phyloP scores from a whole-genome alignment of 176 grass and related monocot genomes.

The Carex scoparia region DNA sequence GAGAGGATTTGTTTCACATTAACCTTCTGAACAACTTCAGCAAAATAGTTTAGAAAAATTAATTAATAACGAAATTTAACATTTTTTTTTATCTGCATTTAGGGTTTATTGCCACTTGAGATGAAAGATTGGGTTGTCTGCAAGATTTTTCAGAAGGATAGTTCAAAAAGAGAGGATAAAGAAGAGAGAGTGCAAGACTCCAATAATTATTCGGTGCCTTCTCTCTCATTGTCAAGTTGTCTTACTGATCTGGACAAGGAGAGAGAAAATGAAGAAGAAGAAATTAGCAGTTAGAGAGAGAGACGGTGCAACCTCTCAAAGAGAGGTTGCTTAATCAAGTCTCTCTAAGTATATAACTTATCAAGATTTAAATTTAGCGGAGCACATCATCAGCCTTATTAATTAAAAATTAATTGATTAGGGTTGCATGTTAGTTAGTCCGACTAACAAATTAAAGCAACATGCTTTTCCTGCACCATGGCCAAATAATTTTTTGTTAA shows the following conservation, averaged over 20 bases:
- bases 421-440: slow-evolving; percentile 20
- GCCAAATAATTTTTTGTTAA: slow-evolving; percentile 5
- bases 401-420: slow-evolving; percentile 1
- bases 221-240: slow-evolving; percentile 51
- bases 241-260: slow-evolving; percentile 23
- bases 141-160: slow-evolving; percentile 49
- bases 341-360: background rate
- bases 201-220: slow-evolving; percentile 10
- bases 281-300: slow-evolving; percentile 37
- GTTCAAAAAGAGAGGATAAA: slow-evolving; percentile 1
- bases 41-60: background rate
- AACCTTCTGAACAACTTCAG: background rate
- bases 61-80: background rate
- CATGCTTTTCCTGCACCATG: slow-evolving; percentile 15
- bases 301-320: slow-evolving; percentile 4
- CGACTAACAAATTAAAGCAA: slow-evolving; percentile 12
- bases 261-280: slow-evolving; percentile 32
- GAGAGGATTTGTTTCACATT: background rate
- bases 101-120: slow-evolving; percentile 7
- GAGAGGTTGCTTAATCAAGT: slow-evolving; percentile 9
- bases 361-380: background rate
- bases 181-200: slow-evolving; percentile 12
- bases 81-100: background rate
- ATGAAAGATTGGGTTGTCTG: slow-evolving; percentile 61
- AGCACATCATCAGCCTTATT: background rate